Conservation (phyloP, 257 asterid genomes). For the Asclepias syriaca region DNA sequence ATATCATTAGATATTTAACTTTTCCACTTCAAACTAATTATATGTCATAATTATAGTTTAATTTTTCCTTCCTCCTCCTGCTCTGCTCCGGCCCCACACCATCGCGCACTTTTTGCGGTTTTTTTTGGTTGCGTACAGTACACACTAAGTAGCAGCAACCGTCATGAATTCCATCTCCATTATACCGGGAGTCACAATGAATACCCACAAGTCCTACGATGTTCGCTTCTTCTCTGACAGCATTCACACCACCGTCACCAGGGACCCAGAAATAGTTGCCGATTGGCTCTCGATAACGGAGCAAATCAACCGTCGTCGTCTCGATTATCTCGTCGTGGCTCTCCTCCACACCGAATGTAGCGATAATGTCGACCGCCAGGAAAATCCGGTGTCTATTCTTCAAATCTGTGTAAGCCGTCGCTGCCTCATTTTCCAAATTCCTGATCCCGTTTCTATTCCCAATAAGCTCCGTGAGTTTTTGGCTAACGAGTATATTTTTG, state of each 20-base stretch:
- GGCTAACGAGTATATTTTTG: conserved; percentile 15
- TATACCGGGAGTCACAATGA: too few relatives aligned
- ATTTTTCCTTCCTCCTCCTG: too few relatives aligned
- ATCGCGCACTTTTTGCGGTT: too few relatives aligned
- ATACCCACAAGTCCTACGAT: neutral
- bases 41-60: too few relatives aligned
- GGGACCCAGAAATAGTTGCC: neutral
- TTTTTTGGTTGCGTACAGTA: too few relatives aligned
- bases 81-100: too few relatives aligned
- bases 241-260: neutral
- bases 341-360: conserved; percentile 37
- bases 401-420: conserved; percentile 39
- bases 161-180: too few relatives aligned
- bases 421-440: conserved; percentile 34
- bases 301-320: conserved; percentile 18
- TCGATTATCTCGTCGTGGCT: conserved; percentile 21
- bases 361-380: conserved; percentile 14
- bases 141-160: too few relatives aligned
- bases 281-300: conserved; percentile 16
- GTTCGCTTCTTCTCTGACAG: conserved; percentile 14
- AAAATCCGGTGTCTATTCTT: conserved; percentile 27
- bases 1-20: too few relatives aligned
- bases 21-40: too few relatives aligned
- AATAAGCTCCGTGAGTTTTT: conserved; percentile 14
- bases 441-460: conserved; percentile 1